Percentiles rank a stretch among this genome's conserved stretches.
Evolutionary conservation across 2,329 filamentous ascomycete genomes (phyloP).

Genomic region (Aureobasidium sp.): DNA sequence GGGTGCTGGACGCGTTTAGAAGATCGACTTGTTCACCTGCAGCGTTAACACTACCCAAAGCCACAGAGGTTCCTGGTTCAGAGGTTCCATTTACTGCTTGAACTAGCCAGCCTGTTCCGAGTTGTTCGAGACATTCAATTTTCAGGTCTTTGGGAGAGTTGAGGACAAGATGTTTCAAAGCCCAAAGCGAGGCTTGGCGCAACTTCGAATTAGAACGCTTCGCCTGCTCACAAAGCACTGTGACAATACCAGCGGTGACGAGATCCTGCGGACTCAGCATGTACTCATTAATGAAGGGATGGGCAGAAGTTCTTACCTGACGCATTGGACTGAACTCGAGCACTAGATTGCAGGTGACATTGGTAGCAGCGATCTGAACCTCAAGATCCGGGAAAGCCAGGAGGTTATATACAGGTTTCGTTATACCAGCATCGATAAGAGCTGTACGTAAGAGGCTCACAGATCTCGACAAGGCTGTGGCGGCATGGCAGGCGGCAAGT

Average conservation of each 20-base stretch:
- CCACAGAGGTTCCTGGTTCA: slow-evolving; percentile 30
- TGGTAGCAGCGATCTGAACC: slow-evolving; percentile 79
- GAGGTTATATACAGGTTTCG: slow-evolving; percentile 67
- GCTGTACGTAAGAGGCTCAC: slow-evolving; percentile 78
- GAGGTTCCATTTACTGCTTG: slow-evolving; percentile 61
- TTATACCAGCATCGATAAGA: slow-evolving; percentile 77
- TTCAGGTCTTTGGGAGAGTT: slow-evolving; percentile 65
- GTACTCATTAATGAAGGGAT: neutral
- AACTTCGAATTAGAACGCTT: slow-evolving; percentile 73
- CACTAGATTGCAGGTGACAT: slow-evolving; percentile 76
- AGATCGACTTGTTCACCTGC: slow-evolving; percentile 54
- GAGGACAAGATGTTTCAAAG: slow-evolving; percentile 81
- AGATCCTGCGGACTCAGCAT: slow-evolving; percentile 49
- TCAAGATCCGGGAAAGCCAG: slow-evolving; percentile 68
- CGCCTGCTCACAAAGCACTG: slow-evolving; percentile 73
- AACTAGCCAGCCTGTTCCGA: slow-evolving; percentile 74
- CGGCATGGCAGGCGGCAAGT: slow-evolving; percentile 75
- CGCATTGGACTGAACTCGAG: slow-evolving; percentile 88
- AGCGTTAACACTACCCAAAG: slow-evolving; percentile 49
- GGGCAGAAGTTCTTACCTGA: slow-evolving; percentile 51
- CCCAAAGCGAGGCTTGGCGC: slow-evolving; percentile 83
- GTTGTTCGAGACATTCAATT: slow-evolving; percentile 66
- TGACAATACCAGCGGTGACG: slow-evolving; percentile 65
- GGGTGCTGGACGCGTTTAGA: slow-evolving; percentile 45
- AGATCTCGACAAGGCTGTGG: slow-evolving; percentile 75